A percentile compares a stretch with the other conserved stretches of the same genome.
phyloP scores from a whole-genome alignment of 2,329 filamentous ascomycete species.

The Parastagonospora nodorum region DNA sequence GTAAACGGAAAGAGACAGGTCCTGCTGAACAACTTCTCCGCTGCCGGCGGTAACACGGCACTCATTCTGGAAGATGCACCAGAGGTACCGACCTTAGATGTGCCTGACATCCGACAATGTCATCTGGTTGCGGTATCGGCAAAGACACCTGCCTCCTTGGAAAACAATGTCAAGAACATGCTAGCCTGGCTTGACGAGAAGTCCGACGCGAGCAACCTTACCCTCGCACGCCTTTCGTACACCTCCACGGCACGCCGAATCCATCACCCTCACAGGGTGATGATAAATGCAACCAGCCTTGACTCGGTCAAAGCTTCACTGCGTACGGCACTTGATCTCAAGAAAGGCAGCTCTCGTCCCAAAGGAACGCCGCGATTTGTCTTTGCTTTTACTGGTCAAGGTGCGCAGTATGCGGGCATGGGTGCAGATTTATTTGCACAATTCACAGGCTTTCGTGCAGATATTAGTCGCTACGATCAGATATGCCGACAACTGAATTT shows the following conservation, averaged over 20 bases:
- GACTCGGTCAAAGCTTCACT: not conserved
- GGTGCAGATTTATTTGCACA: conserved; percentile 10
- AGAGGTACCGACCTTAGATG: not conserved
- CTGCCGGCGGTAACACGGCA: conserved; percentile 67
- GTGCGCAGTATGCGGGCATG: conserved; percentile 23
- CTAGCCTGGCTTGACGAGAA: conserved; percentile 10
- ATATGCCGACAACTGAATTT: conserved; percentile 35
- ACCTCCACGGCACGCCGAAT: conserved; percentile 27
- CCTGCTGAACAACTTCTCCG: conserved; percentile 51
- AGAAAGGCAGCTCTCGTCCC: conserved; percentile 56
- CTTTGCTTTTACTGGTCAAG: conserved; percentile 46
- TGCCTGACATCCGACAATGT: conserved; percentile 16
- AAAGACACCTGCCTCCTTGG: conserved; percentile 12
- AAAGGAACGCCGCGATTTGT: conserved; percentile 33
- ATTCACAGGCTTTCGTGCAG: conserved; percentile 24
- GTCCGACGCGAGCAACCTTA: conserved; percentile 3
- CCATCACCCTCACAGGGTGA: conserved; percentile 20
- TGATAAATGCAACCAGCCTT: conserved; percentile 4
- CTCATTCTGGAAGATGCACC: conserved; percentile 23
- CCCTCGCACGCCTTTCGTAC: conserved; percentile 21
- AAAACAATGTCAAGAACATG: conserved; percentile 14
- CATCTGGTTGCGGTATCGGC: conserved; percentile 27
- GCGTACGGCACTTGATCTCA: not conserved
- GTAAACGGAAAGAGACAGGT: conserved; percentile 51
- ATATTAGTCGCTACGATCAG: conserved; percentile 21